Conservation (phyloP, 2,329 filamentous ascomycete genomes). For the Tricladium varicosporioides region DNA sequence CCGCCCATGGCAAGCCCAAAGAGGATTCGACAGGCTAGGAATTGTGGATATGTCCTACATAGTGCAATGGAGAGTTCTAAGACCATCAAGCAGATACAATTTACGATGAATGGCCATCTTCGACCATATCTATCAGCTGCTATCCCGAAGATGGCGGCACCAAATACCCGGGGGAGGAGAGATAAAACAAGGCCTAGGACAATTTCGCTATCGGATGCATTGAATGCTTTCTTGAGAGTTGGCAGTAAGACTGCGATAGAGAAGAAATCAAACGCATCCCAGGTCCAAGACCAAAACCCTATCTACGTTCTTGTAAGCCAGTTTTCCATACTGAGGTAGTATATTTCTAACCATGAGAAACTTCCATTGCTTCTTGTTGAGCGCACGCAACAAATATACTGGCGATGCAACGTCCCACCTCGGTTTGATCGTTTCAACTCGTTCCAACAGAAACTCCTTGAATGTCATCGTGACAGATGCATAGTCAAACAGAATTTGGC, state of each 20-base stretch:
- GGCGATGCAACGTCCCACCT: neutral
- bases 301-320: neutral
- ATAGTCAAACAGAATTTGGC: neutral
- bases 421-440: neutral
- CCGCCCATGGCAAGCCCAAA: slow-evolving; percentile 78
- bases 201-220: slow-evolving; percentile 53
- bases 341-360: neutral
- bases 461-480: neutral
- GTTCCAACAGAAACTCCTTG: neutral
- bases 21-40: slow-evolving; percentile 68
- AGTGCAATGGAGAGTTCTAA: slow-evolving; percentile 74
- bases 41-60: slow-evolving; percentile 59
- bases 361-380: neutral
- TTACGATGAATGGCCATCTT: slow-evolving; percentile 74
- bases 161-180: slow-evolving; percentile 68
- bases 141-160: slow-evolving; percentile 72
- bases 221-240: slow-evolving; percentile 52
- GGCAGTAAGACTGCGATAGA: slow-evolving; percentile 70
- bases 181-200: slow-evolving; percentile 71
- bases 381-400: neutral
- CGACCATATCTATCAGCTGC: slow-evolving; percentile 72
- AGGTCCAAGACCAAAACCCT: neutral
- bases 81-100: slow-evolving; percentile 68
- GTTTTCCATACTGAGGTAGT: no score
- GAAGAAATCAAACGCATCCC: slow-evolving; percentile 77